Base-by-base conservation (phyloP, 441 rosid genomes). In the Croton setiger region DNA sequence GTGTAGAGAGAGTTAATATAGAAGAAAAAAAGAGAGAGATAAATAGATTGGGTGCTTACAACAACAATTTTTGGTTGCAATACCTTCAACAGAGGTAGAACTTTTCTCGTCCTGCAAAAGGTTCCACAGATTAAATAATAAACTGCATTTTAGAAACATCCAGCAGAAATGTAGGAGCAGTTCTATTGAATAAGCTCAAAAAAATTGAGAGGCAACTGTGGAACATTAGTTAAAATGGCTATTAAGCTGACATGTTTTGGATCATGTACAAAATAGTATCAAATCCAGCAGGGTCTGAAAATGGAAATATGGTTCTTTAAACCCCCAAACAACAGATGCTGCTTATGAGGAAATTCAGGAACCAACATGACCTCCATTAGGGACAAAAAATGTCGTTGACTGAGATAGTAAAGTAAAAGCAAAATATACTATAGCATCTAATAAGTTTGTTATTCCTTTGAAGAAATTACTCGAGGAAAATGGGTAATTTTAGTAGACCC, bases 61-160 rank as follows among this genome's bases (percentile, higher is more conserved):
- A 85, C 73, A 69, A 87, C 80, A 60, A 68, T 68, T 76, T 87
- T 88, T 11, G 93, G 98, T 70, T 79, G 86, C 85, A 94, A 74
- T 5, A 72, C 17, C 73, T 77, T 78, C 65, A 91, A 62, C 44
- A 90, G 81, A 17, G 79, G 75, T 60, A 76, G 78, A 70, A 81
- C 69, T 75, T 87, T 88, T 53, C 75, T 76, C 72, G 67, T 69
- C 76, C 97, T 88, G 75, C 66, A 78, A 72, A 63, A 67, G 53
- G 74, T 4, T 14, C 51, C n/a, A 68, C 4, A 53, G 21, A 21
- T 20, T 23, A 6, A n/a, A 52, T 14, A 31, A 67, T 47, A 27
- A 55, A 8, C 8, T 3, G 13, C 12, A 5, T 7, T n/a, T 58
- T 14, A 43, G 36, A 58, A 15, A 43, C 23, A 3, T 11, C 36